These are phyloP conservation scores for Athelia sp. DNA, from an alignment of 1,284 basidiomycete genomes.

Conservation along the genomic window DNA sequence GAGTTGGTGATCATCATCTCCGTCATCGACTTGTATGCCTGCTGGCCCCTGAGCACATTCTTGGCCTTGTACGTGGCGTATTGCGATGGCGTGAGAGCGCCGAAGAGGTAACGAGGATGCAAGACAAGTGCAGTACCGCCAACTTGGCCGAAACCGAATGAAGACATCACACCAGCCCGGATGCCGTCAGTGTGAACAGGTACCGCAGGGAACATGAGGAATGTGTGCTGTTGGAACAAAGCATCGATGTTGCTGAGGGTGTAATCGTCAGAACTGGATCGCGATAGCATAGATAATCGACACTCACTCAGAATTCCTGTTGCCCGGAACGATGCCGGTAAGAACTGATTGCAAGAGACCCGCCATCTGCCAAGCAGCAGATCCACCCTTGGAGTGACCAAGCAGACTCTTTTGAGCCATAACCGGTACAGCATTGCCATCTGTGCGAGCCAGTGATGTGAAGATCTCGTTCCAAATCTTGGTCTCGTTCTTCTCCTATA, in stretches of 20 bases:
- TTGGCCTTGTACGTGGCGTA: slow-evolving; percentile 75
- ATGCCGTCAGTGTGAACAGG: slow-evolving; percentile 92
- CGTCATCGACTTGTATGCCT: slow-evolving; percentile 90
- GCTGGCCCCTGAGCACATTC: slow-evolving; percentile 66
- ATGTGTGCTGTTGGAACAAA: slow-evolving; percentile 85
- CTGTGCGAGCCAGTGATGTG: slow-evolving; percentile 80
- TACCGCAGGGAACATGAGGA: slow-evolving; percentile 96
- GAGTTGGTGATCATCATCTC: slow-evolving; percentile 93
- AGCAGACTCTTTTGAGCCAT: slow-evolving; percentile 97
- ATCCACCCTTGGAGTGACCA: slow-evolving; percentile 95
- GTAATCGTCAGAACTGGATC: slow-evolving; percentile 16
- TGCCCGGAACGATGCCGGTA: slow-evolving; percentile 92
- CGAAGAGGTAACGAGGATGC: slow-evolving; percentile 90
- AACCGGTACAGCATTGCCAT: slow-evolving; percentile 93
- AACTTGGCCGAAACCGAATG: slow-evolving; percentile 99
- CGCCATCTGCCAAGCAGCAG: slow-evolving; percentile 96
- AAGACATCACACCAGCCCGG: slow-evolving; percentile 90
- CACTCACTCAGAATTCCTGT: slow-evolving; percentile 88
- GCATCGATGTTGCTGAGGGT: slow-evolving; percentile 83
- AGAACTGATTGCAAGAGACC: slow-evolving; percentile 87
- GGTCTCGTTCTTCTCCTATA: slow-evolving; percentile 93
- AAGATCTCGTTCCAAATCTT: slow-evolving; percentile 96
- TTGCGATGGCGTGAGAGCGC: slow-evolving; percentile 66
- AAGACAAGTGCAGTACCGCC: slow-evolving; percentile 89
- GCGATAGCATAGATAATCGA: neutral